phyloP scores from a whole-genome alignment of 257 asterid genomes.

The Solanum tacnaense region DNA sequence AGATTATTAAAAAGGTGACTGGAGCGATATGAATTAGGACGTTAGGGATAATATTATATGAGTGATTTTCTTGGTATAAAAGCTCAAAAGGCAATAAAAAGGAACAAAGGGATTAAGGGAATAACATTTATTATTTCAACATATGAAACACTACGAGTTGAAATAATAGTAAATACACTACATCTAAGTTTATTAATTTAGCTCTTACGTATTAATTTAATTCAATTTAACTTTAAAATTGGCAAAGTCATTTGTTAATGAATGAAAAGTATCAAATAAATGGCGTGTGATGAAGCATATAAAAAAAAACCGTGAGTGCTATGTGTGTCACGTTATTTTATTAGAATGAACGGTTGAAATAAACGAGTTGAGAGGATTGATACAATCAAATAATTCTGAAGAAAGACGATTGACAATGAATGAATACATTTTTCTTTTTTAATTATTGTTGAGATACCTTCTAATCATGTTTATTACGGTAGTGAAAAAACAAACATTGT shows the following conservation, averaged over 20 bases:
- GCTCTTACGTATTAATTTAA: neutral
- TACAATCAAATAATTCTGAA: neutral
- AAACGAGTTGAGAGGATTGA: neutral
- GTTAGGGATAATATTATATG: neutral
- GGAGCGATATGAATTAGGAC: neutral
- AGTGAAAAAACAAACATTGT: neutral
- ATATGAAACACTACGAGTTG: too few relatives aligned
- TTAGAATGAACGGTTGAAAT: neutral
- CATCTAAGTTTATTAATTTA: neutral
- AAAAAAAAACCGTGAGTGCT: neutral
- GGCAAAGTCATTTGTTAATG: too few relatives aligned
- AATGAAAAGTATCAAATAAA: too few relatives aligned
- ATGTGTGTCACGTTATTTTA: too few relatives aligned
- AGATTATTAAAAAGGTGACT: neutral
- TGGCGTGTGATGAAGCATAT: neutral
- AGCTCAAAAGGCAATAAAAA: neutral
- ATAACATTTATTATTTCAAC: neutral
- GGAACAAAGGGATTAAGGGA: neutral
- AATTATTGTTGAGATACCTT: neutral
- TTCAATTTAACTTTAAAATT: neutral
- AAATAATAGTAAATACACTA: too few relatives aligned
- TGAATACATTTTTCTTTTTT: neutral
- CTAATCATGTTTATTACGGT: neutral
- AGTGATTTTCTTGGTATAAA: neutral
- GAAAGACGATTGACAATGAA: neutral